Evolutionary conservation across 169 alveolate species (phyloP), one percentile per base, ranked within the genome.

Genomic region (Sarcocystis neurona): DNA sequence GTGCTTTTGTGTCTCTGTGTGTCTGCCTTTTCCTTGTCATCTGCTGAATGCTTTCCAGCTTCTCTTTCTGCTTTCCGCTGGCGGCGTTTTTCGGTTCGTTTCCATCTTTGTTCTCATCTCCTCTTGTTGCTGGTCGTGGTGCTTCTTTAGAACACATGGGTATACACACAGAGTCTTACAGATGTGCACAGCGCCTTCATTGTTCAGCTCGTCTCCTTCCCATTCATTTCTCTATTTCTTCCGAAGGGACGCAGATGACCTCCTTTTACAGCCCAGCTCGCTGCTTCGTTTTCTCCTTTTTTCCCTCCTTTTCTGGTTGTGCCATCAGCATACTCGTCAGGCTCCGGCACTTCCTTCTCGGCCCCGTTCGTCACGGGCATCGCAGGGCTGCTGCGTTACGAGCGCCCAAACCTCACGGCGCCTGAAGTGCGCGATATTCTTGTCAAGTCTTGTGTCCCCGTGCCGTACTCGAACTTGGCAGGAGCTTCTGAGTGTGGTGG

Each of bases 321-420:
- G 41, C 75, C 46, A 44, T 0, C 63, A 85, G 90, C 46, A 5
- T 85, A 85, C 58, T 37, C 72, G 37, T 15, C 56, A 8, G 77
- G 44, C 12, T 66, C 84, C 34, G 90, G 90, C 0, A 85, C 90
- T 8, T 85, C 90, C 10, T 85, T 85, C 34, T 53, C 90, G 10
- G 20, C 90, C 6, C 90, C 90, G 10, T 70, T 85, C 5, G 90
- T 85, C 53, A 32, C 90, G 2, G 90, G 70, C 32, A 32, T 85
- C 23, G 90, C 43, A 50, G 90, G 74, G 1, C 77, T 85, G 50
- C 44, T 85, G 6, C 90, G 77, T 30, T 66, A 23, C n/a, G 85
- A 85, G 41, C 44, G 60, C 43, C 90, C 90, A 8, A 60, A 85
- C 6, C 70, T 85, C 78, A 20, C 85, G 2, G 80, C 90, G 5